A percentile compares a stretch with the other conserved stretches of the same genome.
These are phyloP conservation scores for Trapa incisa DNA, from an alignment of 345 rosid genomes.

Conservation along the genomic window DNA sequence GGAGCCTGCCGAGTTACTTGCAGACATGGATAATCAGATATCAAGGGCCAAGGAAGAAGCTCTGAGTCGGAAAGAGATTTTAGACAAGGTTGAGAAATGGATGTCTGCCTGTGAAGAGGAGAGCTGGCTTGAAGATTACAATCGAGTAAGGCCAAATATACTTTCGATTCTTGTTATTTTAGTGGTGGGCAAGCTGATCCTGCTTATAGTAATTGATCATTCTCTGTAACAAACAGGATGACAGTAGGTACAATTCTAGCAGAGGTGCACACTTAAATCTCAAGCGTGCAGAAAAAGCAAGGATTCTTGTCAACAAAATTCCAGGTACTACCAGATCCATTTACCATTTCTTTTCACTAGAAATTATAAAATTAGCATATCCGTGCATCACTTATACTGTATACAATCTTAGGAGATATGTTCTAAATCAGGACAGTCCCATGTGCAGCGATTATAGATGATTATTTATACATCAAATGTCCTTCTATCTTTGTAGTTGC, in stretches of 20 bases:
- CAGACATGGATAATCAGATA: conserved; percentile 91
- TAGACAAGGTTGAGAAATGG: conserved; percentile 98
- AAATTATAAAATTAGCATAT: not conserved
- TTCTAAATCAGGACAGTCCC: not conserved
- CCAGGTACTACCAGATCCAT: conserved; percentile 39
- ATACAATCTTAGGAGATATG: too few species aligned
- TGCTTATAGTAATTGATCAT: not conserved
- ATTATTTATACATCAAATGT: not conserved
- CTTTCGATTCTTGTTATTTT: not conserved
- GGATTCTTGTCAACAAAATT: conserved; percentile 87
- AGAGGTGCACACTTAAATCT: conserved; percentile 97
- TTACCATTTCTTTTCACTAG: too few species aligned
- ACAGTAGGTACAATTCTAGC: conserved; percentile 89
- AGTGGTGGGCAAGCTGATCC: not conserved
- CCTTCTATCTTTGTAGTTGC: not conserved
- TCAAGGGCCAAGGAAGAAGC: conserved; percentile 84
- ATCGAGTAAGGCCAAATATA: conserved; percentile 39
- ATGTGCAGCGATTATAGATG: not conserved
- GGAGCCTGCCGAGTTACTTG: conserved; percentile 84
- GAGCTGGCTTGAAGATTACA: conserved; percentile 98
- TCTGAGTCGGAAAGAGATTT: conserved; percentile 79
- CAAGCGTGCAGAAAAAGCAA: conserved; percentile 95
- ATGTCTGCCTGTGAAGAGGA: conserved; percentile 99
- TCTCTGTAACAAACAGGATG: conserved; percentile 54
- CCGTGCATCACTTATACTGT: not conserved